A percentile compares a stretch with the other conserved stretches of the same genome.
Evolutionary conservation across 179 eudicot species (phyloP).

Genomic region (Silene vulgaris): DNA sequence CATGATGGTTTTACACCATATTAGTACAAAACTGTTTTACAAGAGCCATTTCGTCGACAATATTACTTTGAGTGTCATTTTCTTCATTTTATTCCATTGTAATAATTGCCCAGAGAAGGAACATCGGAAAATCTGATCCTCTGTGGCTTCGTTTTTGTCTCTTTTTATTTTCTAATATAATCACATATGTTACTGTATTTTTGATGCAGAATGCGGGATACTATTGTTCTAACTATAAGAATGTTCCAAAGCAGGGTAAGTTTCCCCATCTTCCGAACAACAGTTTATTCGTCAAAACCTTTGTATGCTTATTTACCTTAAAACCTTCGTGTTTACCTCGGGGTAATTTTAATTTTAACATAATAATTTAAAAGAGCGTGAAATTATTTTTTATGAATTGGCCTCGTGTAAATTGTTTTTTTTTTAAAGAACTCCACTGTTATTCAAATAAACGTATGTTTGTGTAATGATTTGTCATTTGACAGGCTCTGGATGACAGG

Average conservation of each 20-base stretch:
- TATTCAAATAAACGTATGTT: neutral
- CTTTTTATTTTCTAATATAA: neutral
- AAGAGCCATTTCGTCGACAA: too few relatives aligned
- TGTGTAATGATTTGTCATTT: neutral
- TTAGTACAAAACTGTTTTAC: too few relatives aligned
- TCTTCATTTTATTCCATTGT: neutral
- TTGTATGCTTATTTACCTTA: neutral
- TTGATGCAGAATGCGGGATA: conserved; percentile 70
- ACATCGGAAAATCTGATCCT: neutral
- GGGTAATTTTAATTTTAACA: too few relatives aligned
- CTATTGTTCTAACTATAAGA: conserved; percentile 79
- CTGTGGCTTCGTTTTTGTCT: neutral
- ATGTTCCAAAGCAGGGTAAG: conserved; percentile 84
- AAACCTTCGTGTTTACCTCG: too few relatives aligned
- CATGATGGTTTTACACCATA: too few relatives aligned
- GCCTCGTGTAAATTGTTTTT: too few relatives aligned
- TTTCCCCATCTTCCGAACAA: conserved; percentile 11
- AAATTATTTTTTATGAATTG: too few relatives aligned
- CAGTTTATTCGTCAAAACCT: neutral
- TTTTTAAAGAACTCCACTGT: too few relatives aligned
- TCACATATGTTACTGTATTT: conserved; percentile 14
- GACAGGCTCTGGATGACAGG: conserved; percentile 34
- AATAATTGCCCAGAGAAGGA: too few relatives aligned
- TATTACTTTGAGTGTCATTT: too few relatives aligned
- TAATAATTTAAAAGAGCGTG: too few relatives aligned